Percentiles rank a stretch among this genome's conserved stretches.
Conservation (phyloP, 73 alveolate species). For the Stentor roeselii region DNA sequence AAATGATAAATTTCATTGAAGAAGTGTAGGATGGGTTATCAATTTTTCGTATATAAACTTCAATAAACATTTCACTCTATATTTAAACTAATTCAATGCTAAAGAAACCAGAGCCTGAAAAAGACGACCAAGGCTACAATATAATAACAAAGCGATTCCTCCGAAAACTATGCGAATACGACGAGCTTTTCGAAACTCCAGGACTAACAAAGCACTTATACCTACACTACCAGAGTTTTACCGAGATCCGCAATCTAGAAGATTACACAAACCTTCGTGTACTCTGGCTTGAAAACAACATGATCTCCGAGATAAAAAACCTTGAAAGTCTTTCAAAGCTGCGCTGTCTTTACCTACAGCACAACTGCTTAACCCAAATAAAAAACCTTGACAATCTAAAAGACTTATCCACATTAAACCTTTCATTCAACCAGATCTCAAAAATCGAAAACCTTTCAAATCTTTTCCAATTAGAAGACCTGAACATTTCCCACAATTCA, state of each 20-base stretch:
- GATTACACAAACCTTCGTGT: conserved; percentile 82
- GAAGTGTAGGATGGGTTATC: too few relatives aligned
- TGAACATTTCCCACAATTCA: conserved; percentile 72
- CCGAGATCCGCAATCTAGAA: conserved; percentile 88
- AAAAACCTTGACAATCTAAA: conserved; percentile 70
- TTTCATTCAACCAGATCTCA: conserved; percentile 74
- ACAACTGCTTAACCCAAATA: conserved; percentile 72
- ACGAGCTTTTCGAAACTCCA: conserved; percentile 51
- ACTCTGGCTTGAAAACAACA: conserved; percentile 88
- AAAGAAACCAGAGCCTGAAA: conserved; percentile 16
- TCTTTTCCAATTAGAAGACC: conserved; percentile 53
- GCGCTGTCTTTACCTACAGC: conserved; percentile 73
- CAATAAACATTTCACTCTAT: too few relatives aligned
- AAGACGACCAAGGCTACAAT: not conserved
- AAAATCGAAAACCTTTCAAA: conserved; percentile 63
- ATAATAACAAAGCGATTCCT: not conserved
- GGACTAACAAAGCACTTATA: conserved; percentile 92
- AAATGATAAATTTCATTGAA: too few relatives aligned
- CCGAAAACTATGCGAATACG: not conserved
- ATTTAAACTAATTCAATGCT: too few relatives aligned
- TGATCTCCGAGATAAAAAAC: conserved; percentile 77
- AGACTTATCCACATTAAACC: conserved; percentile 66
- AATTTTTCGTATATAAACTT: too few relatives aligned
- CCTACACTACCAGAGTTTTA: conserved; percentile 89
- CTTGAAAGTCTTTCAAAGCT: conserved; percentile 62